These are phyloP conservation scores for Candida golubevii DNA, from an alignment of 805 yeast species.

Conservation along the genomic window DNA sequence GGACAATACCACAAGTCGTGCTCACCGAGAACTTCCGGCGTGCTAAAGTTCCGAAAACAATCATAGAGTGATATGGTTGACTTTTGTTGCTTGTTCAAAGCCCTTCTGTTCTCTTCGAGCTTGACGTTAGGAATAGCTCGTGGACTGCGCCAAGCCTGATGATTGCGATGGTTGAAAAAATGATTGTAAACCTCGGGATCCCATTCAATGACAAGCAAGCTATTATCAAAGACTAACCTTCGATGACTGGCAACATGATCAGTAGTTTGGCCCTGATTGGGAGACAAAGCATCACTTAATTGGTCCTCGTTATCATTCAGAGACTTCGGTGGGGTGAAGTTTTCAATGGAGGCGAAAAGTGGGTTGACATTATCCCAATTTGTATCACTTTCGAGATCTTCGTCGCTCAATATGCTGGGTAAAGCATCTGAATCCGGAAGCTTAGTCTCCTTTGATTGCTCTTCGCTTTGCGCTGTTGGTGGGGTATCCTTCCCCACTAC, in stretches of 20 bases:
- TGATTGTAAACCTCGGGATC: conserved; percentile 40
- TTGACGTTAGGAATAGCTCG: conserved; percentile 46
- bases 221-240: conserved; percentile 18
- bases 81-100: conserved; percentile 37
- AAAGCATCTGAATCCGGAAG: neutral
- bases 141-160: conserved; percentile 52
- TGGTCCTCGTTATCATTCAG: neutral
- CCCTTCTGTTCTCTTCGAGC: conserved; percentile 44
- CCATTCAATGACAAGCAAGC: conserved; percentile 66
- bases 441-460: conserved; percentile 8
- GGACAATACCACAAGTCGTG: conserved; percentile 96
- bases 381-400: conserved; percentile 26
- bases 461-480: neutral
- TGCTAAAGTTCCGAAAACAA: conserved; percentile 70
- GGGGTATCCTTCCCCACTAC: neutral
- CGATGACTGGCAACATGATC: conserved; percentile 1
- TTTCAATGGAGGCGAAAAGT: conserved; percentile 12
- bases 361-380: conserved; percentile 16
- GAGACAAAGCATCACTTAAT: neutral
- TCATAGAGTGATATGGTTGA: conserved; percentile 54
- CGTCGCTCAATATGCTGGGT: conserved; percentile 16
- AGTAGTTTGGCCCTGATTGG: neutral
- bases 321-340: conserved; percentile 4
- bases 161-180: conserved; percentile 47
- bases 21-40: conserved; percentile 80